A percentile compares a stretch with the other conserved stretches of the same genome.
These are phyloP conservation scores for Hydrangea macrophylla DNA, from an alignment of 148 eudicot genomes.

Conservation along the genomic window DNA sequence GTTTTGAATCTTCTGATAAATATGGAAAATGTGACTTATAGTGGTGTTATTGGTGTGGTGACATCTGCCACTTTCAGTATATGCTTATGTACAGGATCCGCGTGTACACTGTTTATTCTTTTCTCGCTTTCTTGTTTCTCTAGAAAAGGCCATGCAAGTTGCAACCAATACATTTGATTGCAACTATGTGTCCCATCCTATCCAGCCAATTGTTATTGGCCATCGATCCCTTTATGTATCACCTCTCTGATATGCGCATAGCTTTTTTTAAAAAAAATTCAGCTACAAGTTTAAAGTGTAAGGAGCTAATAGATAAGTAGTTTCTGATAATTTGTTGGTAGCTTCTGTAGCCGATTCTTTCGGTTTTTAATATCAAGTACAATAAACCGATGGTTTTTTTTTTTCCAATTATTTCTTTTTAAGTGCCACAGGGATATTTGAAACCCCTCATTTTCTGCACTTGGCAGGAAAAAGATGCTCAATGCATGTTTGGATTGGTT, in stretches of 20 bases:
- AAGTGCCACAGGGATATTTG: not conserved
- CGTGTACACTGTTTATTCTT: too few species aligned
- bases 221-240: not conserved
- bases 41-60: not conserved
- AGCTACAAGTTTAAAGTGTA: too few species aligned
- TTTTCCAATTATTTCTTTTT: not conserved
- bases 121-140: not conserved
- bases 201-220: not conserved
- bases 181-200: not conserved
- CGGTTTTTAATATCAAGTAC: not conserved
- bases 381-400: too few species aligned
- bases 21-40: too few species aligned
- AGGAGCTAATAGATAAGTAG: not conserved
- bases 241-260: not conserved
- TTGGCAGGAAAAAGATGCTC: constrained; percentile 75
- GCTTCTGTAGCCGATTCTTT: not conserved
- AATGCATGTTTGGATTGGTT: constrained; percentile 75
- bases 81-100: too few species aligned
- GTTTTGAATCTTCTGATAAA: too few species aligned
- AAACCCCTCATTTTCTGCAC: not conserved
- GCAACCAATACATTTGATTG: not conserved
- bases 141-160: not conserved
- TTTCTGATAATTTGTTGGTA: not conserved
- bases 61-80: not conserved
- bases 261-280: too few species aligned